Evolutionary conservation across 2,329 filamentous ascomycete species (phyloP).

Genomic region (Fusarium albosuccineum): DNA sequence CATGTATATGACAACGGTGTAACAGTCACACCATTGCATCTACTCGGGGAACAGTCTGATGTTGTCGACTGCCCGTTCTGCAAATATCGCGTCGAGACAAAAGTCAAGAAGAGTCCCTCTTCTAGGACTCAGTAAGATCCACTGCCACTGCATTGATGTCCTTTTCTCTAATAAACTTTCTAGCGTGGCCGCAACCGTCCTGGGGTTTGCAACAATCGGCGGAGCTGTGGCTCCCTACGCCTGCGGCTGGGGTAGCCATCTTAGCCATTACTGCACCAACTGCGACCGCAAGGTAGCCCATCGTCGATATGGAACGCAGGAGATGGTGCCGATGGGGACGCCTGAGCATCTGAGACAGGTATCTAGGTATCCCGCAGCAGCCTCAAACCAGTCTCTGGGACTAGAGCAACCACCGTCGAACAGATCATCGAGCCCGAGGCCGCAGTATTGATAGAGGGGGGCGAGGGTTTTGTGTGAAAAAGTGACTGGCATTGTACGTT

Average conservation of each 20-base stretch:
- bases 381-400: neutral
- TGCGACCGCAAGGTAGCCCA: slow-evolving; percentile 41
- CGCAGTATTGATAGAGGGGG: too few relatives aligned
- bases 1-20: slow-evolving; percentile 3
- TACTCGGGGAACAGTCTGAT: slow-evolving; percentile 41
- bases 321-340: slow-evolving; percentile 37
- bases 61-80: slow-evolving; percentile 45
- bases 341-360: slow-evolving; percentile 39
- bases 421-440: neutral
- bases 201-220: slow-evolving; percentile 38
- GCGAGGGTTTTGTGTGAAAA: too few relatives aligned
- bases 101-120: slow-evolving; percentile 40
- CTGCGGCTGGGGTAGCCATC: slow-evolving; percentile 35
- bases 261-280: slow-evolving; percentile 40
- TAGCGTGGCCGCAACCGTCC: slow-evolving; percentile 34
- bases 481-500: too few relatives aligned
- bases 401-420: neutral
- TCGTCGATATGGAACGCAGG: slow-evolving; percentile 20
- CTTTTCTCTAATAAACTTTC: neutral
- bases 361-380: slow-evolving; percentile 30
- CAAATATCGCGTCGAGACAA: slow-evolving; percentile 31
- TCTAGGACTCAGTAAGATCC: slow-evolving; percentile 37
- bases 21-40: slow-evolving; percentile 39
- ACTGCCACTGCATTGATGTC: fast-evolving
- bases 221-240: slow-evolving; percentile 41